Evolutionary conservation across 345 rosid species (phyloP), one percentile per base, ranked within the genome.

Genomic region (Eucalyptus polybractea): DNA sequence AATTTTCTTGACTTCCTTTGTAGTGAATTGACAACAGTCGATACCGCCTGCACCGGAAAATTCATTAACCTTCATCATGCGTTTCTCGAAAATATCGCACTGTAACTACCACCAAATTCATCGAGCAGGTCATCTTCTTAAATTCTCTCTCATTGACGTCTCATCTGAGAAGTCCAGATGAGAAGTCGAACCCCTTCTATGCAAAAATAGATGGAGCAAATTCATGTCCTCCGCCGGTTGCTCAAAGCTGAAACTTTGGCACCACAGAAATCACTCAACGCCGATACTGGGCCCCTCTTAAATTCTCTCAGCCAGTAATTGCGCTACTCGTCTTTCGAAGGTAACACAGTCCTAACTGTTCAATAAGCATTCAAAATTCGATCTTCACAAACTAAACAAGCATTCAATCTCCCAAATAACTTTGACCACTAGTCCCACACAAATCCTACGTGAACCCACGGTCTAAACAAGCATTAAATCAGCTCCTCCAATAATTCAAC

Each of bases 31-130:
- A 76, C 47, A 3, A 10, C 15, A 21, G 47, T 21, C 5, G 0
- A 37, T 22, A 72, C 14, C 0, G 2, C 1, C 8, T 0, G 27
- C 83, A 76, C 40, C 81, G 0, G 80, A 31, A 33, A 69, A 69
- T 31, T n/a, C 45, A 37, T 37, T 37, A 72, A 19, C 81, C 42
- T 37, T 5, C 81, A 37, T 37, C 45, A 33, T 10, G 25, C 11
- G 25, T 17, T 72, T 72, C 81, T 72, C 0, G 5, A 72, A 37
- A 11, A 37, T 10, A 40, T 76, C 40, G 83, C 15, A 76, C 42
- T 22, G 27, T 76, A 21, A 21, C 15, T 76, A 40, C 47, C 27
- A 76, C 83, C 47, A 19, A 40, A 76, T 22, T 21, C 15, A 40
- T 6, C 27, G 1, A 69, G 13, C 25, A 9, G 44, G 80, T 17